Percentiles rank a stretch among this genome's conserved stretches.
phyloP scores from a whole-genome alignment of 2,329 filamentous ascomycete genomes.

The Colletotrichum tanaceti region DNA sequence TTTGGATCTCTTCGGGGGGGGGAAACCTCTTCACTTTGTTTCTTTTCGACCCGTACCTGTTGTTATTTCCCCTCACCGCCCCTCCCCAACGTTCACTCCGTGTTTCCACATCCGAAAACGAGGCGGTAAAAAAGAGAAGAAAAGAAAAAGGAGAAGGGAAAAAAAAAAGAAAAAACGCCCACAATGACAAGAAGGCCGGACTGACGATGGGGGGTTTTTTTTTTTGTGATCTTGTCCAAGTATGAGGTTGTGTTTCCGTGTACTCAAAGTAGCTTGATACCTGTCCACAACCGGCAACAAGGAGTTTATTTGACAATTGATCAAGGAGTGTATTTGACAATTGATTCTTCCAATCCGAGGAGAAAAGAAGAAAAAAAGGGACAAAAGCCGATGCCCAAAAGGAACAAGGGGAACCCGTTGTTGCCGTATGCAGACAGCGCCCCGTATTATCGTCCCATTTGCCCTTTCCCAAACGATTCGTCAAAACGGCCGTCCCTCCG shows the following conservation, averaged over 20 bases:
- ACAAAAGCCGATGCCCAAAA: not conserved
- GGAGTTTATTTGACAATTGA: slow-evolving; percentile 6
- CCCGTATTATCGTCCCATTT: not conserved
- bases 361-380: not conserved
- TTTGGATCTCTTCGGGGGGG: no score
- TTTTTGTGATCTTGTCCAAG: no score
- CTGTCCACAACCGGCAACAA: slow-evolving; percentile 35
- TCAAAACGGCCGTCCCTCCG: not conserved
- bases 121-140: not conserved
- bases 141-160: not conserved
- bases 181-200: not conserved
- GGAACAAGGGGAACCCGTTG: not conserved
- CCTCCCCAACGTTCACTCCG: not conserved
- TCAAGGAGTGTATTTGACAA: slow-evolving; percentile 7
- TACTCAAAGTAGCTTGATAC: slow-evolving; percentile 38
- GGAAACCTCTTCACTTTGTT: no score
- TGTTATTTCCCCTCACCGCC: slow-evolving; percentile 5
- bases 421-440: not conserved
- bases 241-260: not conserved
- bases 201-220: no score
- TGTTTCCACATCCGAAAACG: not conserved
- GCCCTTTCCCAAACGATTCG: not conserved
- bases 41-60: no score
- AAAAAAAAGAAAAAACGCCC: not conserved
- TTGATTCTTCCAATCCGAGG: no score